Evolutionary conservation across 2,329 filamentous ascomycete genomes (phyloP), one percentile per base, ranked within the genome.

Genomic region (Conoideocrella luteorostrata): DNA sequence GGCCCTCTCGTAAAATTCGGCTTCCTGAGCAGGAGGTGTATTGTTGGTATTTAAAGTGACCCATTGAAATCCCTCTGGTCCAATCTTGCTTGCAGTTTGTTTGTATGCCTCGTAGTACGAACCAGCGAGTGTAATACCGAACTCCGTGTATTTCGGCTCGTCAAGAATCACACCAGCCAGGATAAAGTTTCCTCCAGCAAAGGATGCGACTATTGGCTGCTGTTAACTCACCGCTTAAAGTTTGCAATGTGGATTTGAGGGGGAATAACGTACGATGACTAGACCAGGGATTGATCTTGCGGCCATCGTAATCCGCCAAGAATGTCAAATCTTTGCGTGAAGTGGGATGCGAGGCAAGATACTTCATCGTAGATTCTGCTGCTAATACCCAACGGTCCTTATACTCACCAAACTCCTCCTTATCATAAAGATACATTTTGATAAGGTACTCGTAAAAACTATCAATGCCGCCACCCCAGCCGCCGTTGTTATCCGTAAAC

Each of bases 361-460:
- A 71, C 47, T 74, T 61, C 39, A 94, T 91, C 7, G 81, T 82
- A 4, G 84, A 88, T 52, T 94, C 81, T 39, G 82, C 85, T 2
- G 88, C 88, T 1, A 72, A 57, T 28, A 87, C 66, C 88, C 88
- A 95, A 35, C 79, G 78, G 50, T 90, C 82, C 54, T 74, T 80
- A 66, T 91, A 88, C 2, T 62, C 47, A 1, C 56, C 63, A 54
- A 86, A 94, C 4, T 78, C 72, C 4, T 60, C 53, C 0, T 78
- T 72, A 56, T 90, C 84, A 60, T 94, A 94, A 43, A 91, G 63
- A 56, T 82, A 94, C 86, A 93, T 91, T 69, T 95, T 95, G 62
- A 95, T 83, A 28, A 95, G 75, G 55, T 94, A 94, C 65, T 94
- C 88, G 66, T 94, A 95, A 66, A 83, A 94, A 30, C 81, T 87